These are phyloP conservation scores for Marasmius tenuissimus DNA, from an alignment of 1,284 basidiomycete genomes.

Conservation along the genomic window DNA sequence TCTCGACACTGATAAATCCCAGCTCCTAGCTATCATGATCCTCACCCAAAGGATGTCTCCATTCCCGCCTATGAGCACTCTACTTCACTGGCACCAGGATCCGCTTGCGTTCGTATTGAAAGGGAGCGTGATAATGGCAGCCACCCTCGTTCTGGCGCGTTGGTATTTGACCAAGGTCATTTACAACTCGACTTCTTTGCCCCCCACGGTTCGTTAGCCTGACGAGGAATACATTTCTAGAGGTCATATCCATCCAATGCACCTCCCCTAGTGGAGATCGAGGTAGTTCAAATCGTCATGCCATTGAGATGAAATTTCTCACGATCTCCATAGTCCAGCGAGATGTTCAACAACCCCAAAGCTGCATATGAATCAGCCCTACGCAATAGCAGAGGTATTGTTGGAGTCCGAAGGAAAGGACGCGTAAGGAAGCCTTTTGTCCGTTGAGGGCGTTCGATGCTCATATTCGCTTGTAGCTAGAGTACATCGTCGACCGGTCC, in stretches of 20 bases:
- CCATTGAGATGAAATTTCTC: not conserved
- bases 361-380: constrained; percentile 32
- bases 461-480: constrained; percentile 22
- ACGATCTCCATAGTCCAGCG: constrained; percentile 7
- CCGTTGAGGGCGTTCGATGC: not conserved
- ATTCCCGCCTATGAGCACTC: not conserved
- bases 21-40: not conserved
- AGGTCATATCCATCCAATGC: not conserved
- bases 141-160: not conserved
- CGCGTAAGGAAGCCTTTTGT: constrained; percentile 16
- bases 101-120: not conserved
- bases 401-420: constrained; percentile 34
- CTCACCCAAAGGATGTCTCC: not conserved
- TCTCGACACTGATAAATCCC: not conserved
- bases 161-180: not conserved
- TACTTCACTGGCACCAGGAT: not conserved
- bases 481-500: constrained; percentile 30
- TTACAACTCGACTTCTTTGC: not conserved
- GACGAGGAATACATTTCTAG: not conserved
- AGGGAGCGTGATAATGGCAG: not conserved
- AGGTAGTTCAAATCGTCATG: not conserved
- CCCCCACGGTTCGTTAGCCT: not conserved
- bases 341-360: constrained; percentile 29
- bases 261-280: not conserved
- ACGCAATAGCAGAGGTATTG: constrained; percentile 26